Evolutionary conservation across 441 rosid species (phyloP), one percentile per base, ranked within the genome.

Genomic region (Arabidopsis hybrid): DNA sequence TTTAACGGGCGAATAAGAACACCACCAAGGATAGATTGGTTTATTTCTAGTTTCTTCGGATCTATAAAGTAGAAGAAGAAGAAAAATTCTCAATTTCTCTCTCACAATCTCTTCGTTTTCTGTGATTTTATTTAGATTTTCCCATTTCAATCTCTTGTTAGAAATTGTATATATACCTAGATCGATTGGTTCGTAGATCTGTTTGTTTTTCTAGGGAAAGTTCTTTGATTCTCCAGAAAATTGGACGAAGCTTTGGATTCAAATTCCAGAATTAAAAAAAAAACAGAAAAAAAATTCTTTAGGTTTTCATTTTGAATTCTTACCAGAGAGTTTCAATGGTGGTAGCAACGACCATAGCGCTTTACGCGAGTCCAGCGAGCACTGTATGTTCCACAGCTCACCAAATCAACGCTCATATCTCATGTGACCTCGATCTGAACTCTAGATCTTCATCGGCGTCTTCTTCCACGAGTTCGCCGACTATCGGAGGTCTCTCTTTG

Each of bases 351-450:
- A 95, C 96, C 21, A 95, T 95, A 47, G 93, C 93, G 59, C 73
- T 95, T n/a, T 92, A 88, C 62, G 91, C 93, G 34, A 91, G 91
- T 65, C 92, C 99, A 14, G 87, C 97, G 47, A 85, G 96, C 76
- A 83, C 85, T 52, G 84, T 85, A 0, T 94, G 97, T 45, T 89
- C 98, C 6, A 57, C 97, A 12, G 76, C 97, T 29, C 89, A 84
- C 78, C 96, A 85, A 79, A 85, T 90, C 88, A 62, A 62, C 29
- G 67, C 40, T 62, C 67, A 62, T 62, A 29, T 43, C 51, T 79
- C 88, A 4, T 84, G 57, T 56, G 99, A 95, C 75, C 83, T 89
- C 78, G 99, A 95, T 11, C 79, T 91, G 69, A 85, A 80, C 59
- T 80, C 95, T 10, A 86, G 94, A 72, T 67, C 84, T 36, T 80